These are phyloP conservation scores for Pseudogymnoascus sp. DNA, from an alignment of 2,329 filamentous ascomycete species.

Conservation along the genomic window DNA sequence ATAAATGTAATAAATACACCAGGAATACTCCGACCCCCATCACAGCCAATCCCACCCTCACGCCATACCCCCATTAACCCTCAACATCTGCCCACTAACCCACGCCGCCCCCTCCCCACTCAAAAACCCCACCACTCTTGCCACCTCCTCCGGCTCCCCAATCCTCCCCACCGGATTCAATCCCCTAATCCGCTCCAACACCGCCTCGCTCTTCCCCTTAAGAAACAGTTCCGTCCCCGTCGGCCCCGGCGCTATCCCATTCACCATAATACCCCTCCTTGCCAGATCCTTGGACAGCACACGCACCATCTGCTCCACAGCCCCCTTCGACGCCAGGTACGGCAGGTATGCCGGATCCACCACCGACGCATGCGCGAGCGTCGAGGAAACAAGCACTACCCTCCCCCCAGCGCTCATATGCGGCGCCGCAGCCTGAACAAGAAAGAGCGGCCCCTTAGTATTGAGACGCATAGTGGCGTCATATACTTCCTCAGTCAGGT, in stretches of 20 bases:
- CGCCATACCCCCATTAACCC: conserved; percentile 34
- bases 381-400: conserved; percentile 48
- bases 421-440: conserved; percentile 44
- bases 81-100: conserved; percentile 37
- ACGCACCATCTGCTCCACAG: conserved; percentile 47
- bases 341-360: conserved; percentile 38
- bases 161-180: conserved; percentile 38
- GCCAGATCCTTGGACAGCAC: conserved; percentile 45
- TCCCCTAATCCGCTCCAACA: conserved; percentile 34
- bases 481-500: conserved; percentile 44
- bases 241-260: conserved; percentile 44
- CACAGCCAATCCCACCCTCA: background rate
- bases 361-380: conserved; percentile 30
- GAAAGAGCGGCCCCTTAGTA: conserved; percentile 51
- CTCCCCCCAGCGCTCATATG: conserved; percentile 43
- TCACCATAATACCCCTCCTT: conserved; percentile 41
- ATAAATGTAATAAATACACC: background rate
- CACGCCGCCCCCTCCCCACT: conserved; percentile 29
- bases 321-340: conserved; percentile 45
- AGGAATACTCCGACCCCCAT: background rate
- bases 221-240: conserved; percentile 46
- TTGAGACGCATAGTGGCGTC: conserved; percentile 45
- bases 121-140: conserved; percentile 37
- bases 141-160: conserved; percentile 42
- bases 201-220: conserved; percentile 34